Evolutionary conservation across 2,329 filamentous ascomycete species (phyloP).

Genomic region (Alternaria triticimaculans): DNA sequence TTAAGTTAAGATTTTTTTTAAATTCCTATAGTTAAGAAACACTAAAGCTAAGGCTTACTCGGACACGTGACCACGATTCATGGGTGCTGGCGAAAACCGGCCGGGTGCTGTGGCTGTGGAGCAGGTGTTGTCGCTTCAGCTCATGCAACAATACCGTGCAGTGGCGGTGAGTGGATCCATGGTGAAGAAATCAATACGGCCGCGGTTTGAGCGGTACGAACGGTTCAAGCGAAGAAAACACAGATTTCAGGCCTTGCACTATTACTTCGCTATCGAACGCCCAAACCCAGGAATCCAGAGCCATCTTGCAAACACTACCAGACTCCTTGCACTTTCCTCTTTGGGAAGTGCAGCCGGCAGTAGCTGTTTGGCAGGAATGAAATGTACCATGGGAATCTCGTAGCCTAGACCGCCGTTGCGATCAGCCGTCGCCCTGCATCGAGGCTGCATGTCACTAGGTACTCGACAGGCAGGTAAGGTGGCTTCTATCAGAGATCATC

Average conservation of each 20-base stretch:
- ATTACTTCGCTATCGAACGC: neutral
- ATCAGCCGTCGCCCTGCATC: constrained; percentile 5
- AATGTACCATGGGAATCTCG: neutral
- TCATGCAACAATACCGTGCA: constrained; percentile 4
- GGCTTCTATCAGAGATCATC: neutral
- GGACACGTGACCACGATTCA: neutral
- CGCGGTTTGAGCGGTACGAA: neutral
- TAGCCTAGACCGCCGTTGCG: constrained; percentile 5
- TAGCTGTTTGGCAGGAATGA: neutral
- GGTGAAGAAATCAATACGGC: neutral
- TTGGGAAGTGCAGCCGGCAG: constrained; percentile 4
- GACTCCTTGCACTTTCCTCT: constrained; percentile 1
- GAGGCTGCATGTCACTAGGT: neutral
- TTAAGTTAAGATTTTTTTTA: too few species aligned
- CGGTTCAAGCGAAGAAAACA: neutral
- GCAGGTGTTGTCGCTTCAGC: constrained; percentile 11
- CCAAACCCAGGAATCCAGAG: neutral
- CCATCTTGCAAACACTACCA: neutral
- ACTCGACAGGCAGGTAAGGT: neutral
- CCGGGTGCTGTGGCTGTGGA: constrained; percentile 17
- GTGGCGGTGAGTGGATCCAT: neutral
- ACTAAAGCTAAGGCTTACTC: too few species aligned
- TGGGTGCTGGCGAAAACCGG: constrained; percentile 14
- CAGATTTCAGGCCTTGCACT: neutral
- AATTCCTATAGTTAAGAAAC: too few species aligned